Percentiles rank a stretch among this genome's conserved stretches.
Conservation (phyloP, 1,284 basidiomycete genomes). For the Wolfiporia cocos region DNA sequence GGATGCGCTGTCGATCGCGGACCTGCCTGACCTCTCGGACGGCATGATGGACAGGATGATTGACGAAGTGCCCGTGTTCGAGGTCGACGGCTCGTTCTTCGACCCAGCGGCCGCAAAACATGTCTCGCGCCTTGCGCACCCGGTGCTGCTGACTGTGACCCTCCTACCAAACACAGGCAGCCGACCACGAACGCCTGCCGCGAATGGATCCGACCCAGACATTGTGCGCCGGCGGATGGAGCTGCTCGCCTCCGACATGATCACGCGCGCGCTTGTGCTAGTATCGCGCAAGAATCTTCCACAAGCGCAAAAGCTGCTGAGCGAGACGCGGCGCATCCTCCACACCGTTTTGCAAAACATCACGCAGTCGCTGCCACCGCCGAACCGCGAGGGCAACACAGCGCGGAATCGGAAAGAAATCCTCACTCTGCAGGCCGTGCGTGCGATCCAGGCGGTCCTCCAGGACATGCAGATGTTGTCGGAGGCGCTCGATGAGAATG, state of each 20-base stretch:
- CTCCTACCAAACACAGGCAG: constrained; percentile 56
- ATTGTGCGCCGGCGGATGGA: constrained; percentile 93
- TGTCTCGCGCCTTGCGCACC: constrained; percentile 80
- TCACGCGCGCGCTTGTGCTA: constrained; percentile 85
- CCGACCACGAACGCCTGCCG: constrained; percentile 36
- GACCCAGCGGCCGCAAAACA: constrained; percentile 80
- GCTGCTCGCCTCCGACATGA: constrained; percentile 89
- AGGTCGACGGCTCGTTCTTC: constrained; percentile 89
- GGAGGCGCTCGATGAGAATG: constrained; percentile 84
- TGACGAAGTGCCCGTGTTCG: constrained; percentile 88
- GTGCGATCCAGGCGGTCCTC: constrained; percentile 77
- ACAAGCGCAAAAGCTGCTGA: constrained; percentile 82
- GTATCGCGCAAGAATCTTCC: constrained; percentile 83
- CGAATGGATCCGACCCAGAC: constrained; percentile 65
- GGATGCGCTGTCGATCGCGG: constrained; percentile 66
- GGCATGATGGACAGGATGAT: constrained; percentile 90
- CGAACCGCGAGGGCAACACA: constrained; percentile 32
- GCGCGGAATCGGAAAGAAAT: constrained; percentile 71
- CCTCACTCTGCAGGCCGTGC: constrained; percentile 60
- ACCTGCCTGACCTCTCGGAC: constrained; percentile 64
- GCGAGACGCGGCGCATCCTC: constrained; percentile 84
- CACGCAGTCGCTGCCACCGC: constrained; percentile 57
- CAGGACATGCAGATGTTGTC: constrained; percentile 80
- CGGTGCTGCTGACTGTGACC: constrained; percentile 85
- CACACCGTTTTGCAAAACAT: constrained; percentile 80